Base-by-base conservation (phyloP, 345 rosid genomes). In the Lepidium aucheri region DNA sequence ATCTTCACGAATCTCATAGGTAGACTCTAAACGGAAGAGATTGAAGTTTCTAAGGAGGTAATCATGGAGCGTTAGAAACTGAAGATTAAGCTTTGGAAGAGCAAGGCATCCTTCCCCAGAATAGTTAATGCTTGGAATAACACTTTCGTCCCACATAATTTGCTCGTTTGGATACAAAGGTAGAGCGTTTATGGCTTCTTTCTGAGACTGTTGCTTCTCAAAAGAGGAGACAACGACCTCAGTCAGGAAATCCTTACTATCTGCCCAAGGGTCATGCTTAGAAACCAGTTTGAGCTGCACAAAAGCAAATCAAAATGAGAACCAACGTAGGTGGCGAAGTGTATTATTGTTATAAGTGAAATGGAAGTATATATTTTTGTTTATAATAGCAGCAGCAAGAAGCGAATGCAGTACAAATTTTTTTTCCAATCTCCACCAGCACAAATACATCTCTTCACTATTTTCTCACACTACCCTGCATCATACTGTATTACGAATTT, bases 51-150 rank as follows among this genome's bases (percentile, higher is more conserved):
- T 77, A 6, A 90, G 79, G 64, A 94, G 97, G 76, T 94, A 94
- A 71, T 94, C 99, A 77, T 94, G 97, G 44, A 94, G 97, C 11
- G 97, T 94, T 76, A 94, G 68, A 72, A 94, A 90, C 75, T 94
- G 99, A 58, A 94, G 81, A 79, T 94, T 94, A 62, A 94, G 95
- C 81, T 94, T 94, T 28, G 99, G 99, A 72, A 94, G 97, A 60
- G 99, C 99, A 68, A 94, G 83, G 76, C 99, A 94, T 50, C 99
- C 96, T 85, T 94, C 99, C 51, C 99, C 99, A 43, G 99, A 94
- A 72, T 90, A 94, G 77, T 94, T 94, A 65, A 94, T 94, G 81
- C 99, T 94, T 3, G 99, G 99, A 41, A 94, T 96, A 76, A 94
- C 79, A 50, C 99, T 94, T 78, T 94, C 99, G 71, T 94, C 97